Conservation (phyloP, 192 early-diverging fungal genomes). For the Funneliformis mosseae region DNA sequence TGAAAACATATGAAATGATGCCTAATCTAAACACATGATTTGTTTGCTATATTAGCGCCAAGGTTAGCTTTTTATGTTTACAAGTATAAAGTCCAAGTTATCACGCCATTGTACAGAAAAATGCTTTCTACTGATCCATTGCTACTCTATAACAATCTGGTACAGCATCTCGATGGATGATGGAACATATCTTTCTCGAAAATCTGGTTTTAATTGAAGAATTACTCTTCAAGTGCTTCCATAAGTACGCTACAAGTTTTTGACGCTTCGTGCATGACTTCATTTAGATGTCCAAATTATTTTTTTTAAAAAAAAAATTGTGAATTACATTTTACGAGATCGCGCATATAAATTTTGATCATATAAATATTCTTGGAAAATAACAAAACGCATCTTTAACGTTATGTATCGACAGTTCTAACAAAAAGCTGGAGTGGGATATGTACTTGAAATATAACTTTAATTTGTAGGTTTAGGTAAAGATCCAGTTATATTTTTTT, state of each 20-base stretch:
- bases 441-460: conserved; percentile 2
- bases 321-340: neutral
- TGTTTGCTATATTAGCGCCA: too few species aligned
- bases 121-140: conserved; percentile 76
- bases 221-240: conserved; percentile 68
- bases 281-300: neutral
- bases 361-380: neutral
- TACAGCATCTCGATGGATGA: conserved; percentile 59
- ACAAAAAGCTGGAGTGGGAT: conserved; percentile 11
- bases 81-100: conserved; percentile 80
- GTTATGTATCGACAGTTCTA: neutral
- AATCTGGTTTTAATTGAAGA: conserved; percentile 61
- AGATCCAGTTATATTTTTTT: neutral
- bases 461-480: neutral
- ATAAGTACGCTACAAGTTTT: conserved; percentile 60
- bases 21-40: too few species aligned
- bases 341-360: too few species aligned
- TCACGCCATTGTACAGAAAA: conserved; percentile 90
- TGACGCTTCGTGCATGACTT: conserved; percentile 37
- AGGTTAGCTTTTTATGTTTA: conserved; percentile 51
- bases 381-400: neutral
- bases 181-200: conserved; percentile 59
- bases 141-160: conserved; percentile 73
- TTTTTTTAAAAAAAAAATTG: neutral
- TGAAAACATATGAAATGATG: too few species aligned